These are phyloP conservation scores for Chrysoporthe austroafricana DNA, from an alignment of 2,329 filamentous ascomycete species.

Conservation along the genomic window DNA sequence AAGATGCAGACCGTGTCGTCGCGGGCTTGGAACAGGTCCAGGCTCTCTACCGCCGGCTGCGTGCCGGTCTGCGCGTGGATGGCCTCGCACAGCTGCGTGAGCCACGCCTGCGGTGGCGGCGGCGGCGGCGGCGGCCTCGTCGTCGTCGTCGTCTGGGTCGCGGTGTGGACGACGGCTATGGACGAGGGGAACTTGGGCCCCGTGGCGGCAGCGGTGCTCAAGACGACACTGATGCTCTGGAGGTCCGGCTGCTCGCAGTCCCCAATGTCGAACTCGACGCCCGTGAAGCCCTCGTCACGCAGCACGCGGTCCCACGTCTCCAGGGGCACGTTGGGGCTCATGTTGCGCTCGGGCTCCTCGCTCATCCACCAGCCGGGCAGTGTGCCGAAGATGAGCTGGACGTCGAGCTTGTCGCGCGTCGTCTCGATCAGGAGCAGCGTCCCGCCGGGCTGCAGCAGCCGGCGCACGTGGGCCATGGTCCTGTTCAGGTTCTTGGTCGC, in stretches of 20 bases:
- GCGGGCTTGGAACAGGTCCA: conserved; percentile 13
- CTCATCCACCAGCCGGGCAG: conserved; percentile 44
- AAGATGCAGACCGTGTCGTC: conserved; percentile 19
- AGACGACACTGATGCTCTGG: not conserved
- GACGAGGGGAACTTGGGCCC: not conserved
- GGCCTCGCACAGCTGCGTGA: not conserved
- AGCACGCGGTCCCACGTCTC: not conserved
- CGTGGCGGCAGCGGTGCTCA: not conserved
- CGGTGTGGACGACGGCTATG: conserved; percentile 2
- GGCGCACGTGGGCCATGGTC: too few species aligned
- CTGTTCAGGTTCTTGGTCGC: too few species aligned
- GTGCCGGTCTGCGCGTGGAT: not conserved
- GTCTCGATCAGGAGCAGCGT: conserved; percentile 36
- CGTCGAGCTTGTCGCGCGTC: conserved; percentile 10
- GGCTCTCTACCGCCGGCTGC: not conserved
- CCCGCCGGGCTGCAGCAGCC: conserved; percentile 41
- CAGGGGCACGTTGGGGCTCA: not conserved
- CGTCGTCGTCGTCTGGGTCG: too few species aligned
- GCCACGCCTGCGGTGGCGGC: conserved; percentile 17
- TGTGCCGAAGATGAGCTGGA: conserved; percentile 37
- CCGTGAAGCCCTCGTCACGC: conserved; percentile 4
- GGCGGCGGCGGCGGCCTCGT: too few species aligned
- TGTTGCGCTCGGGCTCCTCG: conserved; percentile 24
- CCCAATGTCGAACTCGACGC: not conserved
- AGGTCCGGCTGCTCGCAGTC: conserved; percentile 4